Conservation (phyloP, 2,329 filamentous ascomycete species). For the Fusarium incarnatum region DNA sequence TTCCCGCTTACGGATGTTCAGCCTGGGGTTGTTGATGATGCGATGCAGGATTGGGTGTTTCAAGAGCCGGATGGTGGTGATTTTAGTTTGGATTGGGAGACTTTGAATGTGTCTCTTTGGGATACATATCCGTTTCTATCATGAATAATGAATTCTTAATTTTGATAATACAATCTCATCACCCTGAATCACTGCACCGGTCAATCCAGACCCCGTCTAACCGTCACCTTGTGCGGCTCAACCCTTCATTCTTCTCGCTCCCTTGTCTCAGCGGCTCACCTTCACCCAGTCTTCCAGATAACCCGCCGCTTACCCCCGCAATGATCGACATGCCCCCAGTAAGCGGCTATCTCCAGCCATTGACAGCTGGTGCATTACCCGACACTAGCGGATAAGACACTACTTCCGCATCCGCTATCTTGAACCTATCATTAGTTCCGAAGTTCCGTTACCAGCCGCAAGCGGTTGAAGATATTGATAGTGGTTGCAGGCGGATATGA, state of each 20-base stretch:
- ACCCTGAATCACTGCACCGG: neutral
- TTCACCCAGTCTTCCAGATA: no score
- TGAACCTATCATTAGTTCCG: conserved; percentile 11
- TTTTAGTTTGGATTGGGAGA: conserved; percentile 44
- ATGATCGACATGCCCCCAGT: neutral
- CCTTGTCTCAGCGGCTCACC: no score
- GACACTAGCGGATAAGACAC: conserved; percentile 35
- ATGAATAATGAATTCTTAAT: neutral
- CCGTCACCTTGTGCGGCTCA: neutral
- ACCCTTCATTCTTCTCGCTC: neutral
- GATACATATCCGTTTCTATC: conserved; percentile 42
- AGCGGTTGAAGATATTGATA: conserved; percentile 10
- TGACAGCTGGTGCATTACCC: conserved; percentile 29
- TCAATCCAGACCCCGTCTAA: neutral
- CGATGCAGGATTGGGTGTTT: conserved; percentile 27
- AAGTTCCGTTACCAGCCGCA: conserved; percentile 27
- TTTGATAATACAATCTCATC: neutral
- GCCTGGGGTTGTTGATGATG: conserved; percentile 5
- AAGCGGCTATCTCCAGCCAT: neutral
- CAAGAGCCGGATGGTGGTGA: conserved; percentile 32
- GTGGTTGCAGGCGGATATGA: conserved; percentile 18
- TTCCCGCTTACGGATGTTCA: neutral
- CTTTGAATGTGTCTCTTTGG: conserved; percentile 43
- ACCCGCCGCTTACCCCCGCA: neutral
- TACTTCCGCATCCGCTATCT: conserved; percentile 21